phyloP scores from a whole-genome alignment of 148 eudicot species.

The Rheum nobile region DNA sequence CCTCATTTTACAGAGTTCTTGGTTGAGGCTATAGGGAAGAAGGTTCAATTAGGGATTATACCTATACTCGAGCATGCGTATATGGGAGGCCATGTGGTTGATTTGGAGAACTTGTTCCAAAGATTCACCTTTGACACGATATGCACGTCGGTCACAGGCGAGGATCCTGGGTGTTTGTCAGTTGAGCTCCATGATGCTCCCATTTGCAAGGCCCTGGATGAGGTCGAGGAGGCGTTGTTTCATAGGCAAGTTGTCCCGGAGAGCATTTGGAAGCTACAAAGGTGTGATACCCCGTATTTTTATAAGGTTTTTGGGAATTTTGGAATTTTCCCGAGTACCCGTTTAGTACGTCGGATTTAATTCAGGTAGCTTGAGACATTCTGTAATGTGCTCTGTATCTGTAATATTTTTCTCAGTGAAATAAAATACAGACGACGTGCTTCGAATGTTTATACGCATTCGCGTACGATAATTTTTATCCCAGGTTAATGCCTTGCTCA shows the following conservation, averaged over 20 bases:
- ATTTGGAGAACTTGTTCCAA: constrained; percentile 48
- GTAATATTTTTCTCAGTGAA: no score
- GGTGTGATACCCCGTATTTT: no score
- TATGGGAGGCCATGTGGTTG: constrained; percentile 19
- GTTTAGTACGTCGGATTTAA: no score
- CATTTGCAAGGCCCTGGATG: constrained; percentile 39
- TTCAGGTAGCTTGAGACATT: no score
- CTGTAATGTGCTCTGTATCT: no score
- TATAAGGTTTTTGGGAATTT: no score
- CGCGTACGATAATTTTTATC: no score
- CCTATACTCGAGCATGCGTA: constrained; percentile 29
- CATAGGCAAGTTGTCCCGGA: constrained; percentile 33
- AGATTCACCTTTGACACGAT: constrained; percentile 50
- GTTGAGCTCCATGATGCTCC: constrained; percentile 28
- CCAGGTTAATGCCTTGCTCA: no score
- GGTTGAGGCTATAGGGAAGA: constrained; percentile 17
- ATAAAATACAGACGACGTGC: no score
- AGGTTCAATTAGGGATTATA: constrained; percentile 28
- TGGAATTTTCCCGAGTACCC: no score
- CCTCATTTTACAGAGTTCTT: constrained; percentile 25
- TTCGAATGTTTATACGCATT: no score
- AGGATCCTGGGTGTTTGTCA: constrained; percentile 33
- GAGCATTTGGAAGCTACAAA: constrained; percentile 38
- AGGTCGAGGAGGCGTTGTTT: constrained; percentile 30
- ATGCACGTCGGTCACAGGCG: constrained; percentile 30